Evolutionary conservation across 164 flowering plant species (phyloP).

Genomic region (Pachysandra terminalis): DNA sequence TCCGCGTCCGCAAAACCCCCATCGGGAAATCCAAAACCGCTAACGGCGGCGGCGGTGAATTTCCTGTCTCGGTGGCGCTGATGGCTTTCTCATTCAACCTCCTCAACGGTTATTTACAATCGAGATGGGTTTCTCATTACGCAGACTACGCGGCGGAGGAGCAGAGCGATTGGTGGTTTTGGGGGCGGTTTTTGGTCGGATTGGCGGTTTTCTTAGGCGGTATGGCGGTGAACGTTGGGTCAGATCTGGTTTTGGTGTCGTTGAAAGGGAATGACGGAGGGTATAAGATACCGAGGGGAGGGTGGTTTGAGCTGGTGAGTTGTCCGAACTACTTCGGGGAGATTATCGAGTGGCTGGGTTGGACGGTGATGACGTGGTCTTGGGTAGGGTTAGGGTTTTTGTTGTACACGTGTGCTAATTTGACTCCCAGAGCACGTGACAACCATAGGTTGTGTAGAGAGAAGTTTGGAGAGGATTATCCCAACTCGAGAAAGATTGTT

Average conservation of each 20-base stretch:
- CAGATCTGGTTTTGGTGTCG: too few species aligned
- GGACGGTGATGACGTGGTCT: conserved; percentile 82
- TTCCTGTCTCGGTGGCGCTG: conserved; percentile 60
- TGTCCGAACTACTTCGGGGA: conserved; percentile 91
- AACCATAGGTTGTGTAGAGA: conserved; percentile 77
- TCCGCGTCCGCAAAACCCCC: conserved; percentile 32
- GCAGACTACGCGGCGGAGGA: conserved; percentile 26
- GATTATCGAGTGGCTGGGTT: conserved; percentile 91
- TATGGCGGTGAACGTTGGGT: conserved; percentile 55
- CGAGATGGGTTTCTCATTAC: conserved; percentile 70
- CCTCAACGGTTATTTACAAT: conserved; percentile 68
- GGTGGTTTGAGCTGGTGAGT: conserved; percentile 76
- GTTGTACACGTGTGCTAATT: conserved; percentile 77
- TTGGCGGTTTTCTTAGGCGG: too few species aligned
- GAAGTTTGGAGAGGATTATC: too few species aligned
- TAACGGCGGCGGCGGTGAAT: too few species aligned
- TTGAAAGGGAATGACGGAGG: too few species aligned
- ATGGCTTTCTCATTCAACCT: conserved; percentile 71
- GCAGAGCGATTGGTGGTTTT: too few species aligned
- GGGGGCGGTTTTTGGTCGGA: too few species aligned
- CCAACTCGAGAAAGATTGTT: conserved; percentile 81
- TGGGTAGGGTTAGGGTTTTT: conserved; percentile 79
- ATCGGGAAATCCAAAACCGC: conserved; percentile 4
- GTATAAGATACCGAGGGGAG: too few species aligned
- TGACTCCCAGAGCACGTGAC: conserved; percentile 75